Percentiles rank a stretch among this genome's conserved stretches.
These are phyloP conservation scores for Hylodesmum podocarpum DNA, from an alignment of 306 rosid species.

Conservation along the genomic window DNA sequence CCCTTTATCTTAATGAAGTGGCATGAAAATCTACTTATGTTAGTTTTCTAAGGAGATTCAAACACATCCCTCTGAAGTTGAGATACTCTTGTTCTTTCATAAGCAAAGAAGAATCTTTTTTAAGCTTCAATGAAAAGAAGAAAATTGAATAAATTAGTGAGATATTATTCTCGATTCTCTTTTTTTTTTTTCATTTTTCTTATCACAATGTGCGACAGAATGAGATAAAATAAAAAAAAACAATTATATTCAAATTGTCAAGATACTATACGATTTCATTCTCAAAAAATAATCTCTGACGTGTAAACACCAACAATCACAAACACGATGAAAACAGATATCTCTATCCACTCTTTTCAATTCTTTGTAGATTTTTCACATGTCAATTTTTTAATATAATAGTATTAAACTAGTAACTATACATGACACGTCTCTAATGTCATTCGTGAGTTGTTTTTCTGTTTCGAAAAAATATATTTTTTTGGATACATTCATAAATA, in stretches of 20 bases:
- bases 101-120: background rate
- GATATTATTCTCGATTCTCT: too few relatives aligned
- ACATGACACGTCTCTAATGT: too few relatives aligned
- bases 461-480: too few relatives aligned
- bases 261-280: background rate
- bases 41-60: background rate
- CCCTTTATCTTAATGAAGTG: constrained; percentile 26
- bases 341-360: background rate
- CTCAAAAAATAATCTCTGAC: background rate
- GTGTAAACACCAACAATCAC: background rate
- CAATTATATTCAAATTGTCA: background rate
- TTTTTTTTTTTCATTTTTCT: too few relatives aligned
- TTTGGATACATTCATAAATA: too few relatives aligned
- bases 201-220: background rate
- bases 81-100: background rate
- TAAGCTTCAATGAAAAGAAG: background rate
- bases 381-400: background rate
- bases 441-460: background rate
- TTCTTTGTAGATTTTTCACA: background rate
- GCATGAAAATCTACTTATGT: background rate
- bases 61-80: background rate
- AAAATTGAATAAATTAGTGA: background rate
- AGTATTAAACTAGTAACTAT: too few relatives aligned
- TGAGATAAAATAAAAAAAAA: background rate
- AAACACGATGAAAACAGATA: background rate